phyloP scores from a whole-genome alignment of 2,329 filamentous ascomycete genomes.

The Ophiocordyceps australis region DNA sequence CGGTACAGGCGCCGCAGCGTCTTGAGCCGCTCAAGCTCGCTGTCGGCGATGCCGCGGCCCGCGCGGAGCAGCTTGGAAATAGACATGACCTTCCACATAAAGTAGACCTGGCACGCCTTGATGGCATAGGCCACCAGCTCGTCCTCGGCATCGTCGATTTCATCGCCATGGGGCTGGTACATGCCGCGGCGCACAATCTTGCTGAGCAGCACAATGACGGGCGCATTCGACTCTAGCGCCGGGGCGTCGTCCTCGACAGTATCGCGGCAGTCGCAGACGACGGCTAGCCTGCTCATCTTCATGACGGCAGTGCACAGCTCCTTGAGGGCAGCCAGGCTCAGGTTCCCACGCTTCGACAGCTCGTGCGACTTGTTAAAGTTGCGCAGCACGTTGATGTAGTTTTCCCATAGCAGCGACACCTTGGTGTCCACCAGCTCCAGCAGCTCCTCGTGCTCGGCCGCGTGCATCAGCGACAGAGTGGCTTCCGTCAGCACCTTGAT shows the following conservation, averaged over 20 bases:
- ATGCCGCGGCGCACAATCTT: conserved; percentile 58
- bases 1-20: conserved; percentile 36
- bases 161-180: conserved; percentile 48
- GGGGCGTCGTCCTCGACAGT: conserved; percentile 47
- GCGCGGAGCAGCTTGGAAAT: conserved; percentile 35
- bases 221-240: conserved; percentile 25
- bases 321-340: conserved; percentile 45
- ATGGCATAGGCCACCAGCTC: conserved; percentile 61
- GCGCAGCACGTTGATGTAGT: conserved; percentile 54
- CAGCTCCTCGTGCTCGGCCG: conserved; percentile 71
- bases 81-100: conserved; percentile 75
- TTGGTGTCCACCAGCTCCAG: conserved; percentile 73
- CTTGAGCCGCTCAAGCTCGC: conserved; percentile 42
- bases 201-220: conserved; percentile 51
- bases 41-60: conserved; percentile 34
- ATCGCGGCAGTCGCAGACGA: conserved; percentile 61
- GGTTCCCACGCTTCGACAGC: conserved; percentile 50
- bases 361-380: conserved; percentile 54
- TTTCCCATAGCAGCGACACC: conserved; percentile 71
- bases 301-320: conserved; percentile 57
- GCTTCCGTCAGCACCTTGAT: conserved; percentile 73
- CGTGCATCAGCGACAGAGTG: conserved; percentile 64
- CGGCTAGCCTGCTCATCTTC: conserved; percentile 66
- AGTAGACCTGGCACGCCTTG: conserved; percentile 67
- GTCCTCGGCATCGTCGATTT: conserved; percentile 61